A percentile compares a stretch with the other conserved stretches of the same genome.
Evolutionary conservation across 345 rosid species (phyloP).

Genomic region (Psidium friedrichsthalianum): DNA sequence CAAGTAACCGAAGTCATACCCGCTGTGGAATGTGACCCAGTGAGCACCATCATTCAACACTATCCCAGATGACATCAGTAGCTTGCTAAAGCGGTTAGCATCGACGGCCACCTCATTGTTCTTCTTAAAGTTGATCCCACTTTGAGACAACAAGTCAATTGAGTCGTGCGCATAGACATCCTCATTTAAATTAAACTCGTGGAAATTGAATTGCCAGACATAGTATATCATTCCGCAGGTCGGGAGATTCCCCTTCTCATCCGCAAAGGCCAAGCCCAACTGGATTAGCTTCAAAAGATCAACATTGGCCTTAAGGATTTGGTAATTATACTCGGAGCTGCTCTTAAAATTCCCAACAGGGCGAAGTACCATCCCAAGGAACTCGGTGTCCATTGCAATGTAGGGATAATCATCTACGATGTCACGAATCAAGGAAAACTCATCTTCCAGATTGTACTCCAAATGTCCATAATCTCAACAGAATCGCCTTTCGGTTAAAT

Average conservation of each 20-base stretch:
- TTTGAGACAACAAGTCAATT: background rate
- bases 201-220: slow-evolving; percentile 10
- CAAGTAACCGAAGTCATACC: slow-evolving; percentile 5
- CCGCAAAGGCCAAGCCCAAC: slow-evolving; percentile 2
- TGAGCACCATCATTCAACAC: slow-evolving; percentile 2
- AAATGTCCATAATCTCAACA: background rate
- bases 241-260: slow-evolving; percentile 5
- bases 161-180: slow-evolving; percentile 9
- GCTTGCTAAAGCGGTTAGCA: slow-evolving; percentile 1
- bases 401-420: background rate
- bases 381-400: slow-evolving; percentile 9
- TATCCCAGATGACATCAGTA: slow-evolving; percentile 5
- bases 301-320: slow-evolving; percentile 4
- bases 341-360: background rate
- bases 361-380: background rate
- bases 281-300: slow-evolving; percentile 8
- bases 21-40: slow-evolving; percentile 9
- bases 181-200: slow-evolving; percentile 1
- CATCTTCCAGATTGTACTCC: background rate
- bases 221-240: slow-evolving; percentile 2
- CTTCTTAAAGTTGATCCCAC: slow-evolving; percentile 5
- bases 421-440: background rate
- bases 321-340: background rate
- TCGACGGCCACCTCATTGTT: background rate
- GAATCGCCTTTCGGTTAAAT: background rate